Conservation (phyloP, 768 basidiomycete genomes). For the Baorangia bicolor region DNA sequence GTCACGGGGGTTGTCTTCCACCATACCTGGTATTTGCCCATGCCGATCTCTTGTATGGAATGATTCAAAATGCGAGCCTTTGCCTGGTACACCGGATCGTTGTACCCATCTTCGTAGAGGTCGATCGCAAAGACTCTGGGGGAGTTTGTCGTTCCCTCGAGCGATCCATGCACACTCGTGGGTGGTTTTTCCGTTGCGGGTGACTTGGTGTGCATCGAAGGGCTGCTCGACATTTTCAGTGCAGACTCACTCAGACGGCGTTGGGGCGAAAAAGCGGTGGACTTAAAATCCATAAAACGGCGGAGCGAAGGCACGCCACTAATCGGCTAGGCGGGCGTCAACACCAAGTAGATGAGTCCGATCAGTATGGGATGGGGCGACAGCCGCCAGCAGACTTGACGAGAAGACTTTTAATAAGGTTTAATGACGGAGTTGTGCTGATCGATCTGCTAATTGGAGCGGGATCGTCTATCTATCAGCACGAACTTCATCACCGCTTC, state of each 20-base stretch:
- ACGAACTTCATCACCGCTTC: too few relatives aligned
- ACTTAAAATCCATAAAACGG: not conserved
- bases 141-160: not conserved
- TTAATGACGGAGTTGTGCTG: too few relatives aligned
- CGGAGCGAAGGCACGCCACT: too few relatives aligned
- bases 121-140: conserved; percentile 14
- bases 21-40: conserved; percentile 53
- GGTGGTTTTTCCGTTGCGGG: not conserved
- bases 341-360: too few relatives aligned
- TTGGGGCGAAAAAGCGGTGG: not conserved
- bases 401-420: too few relatives aligned
- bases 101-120: conserved; percentile 35
- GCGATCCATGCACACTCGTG: not conserved
- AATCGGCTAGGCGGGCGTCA: too few relatives aligned
- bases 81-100: conserved; percentile 48
- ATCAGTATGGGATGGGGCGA: too few relatives aligned
- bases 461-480: too few relatives aligned
- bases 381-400: too few relatives aligned
- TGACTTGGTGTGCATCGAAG: not conserved
- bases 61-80: conserved; percentile 49
- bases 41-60: conserved; percentile 52
- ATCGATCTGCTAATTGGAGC: too few relatives aligned
- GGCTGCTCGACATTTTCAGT: conserved; percentile 2
- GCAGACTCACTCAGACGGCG: not conserved
- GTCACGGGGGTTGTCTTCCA: not conserved